Evolutionary conservation across 1,139 yeast genomes (phyloP).

Genomic region (Meyerozyma carpophila): DNA sequence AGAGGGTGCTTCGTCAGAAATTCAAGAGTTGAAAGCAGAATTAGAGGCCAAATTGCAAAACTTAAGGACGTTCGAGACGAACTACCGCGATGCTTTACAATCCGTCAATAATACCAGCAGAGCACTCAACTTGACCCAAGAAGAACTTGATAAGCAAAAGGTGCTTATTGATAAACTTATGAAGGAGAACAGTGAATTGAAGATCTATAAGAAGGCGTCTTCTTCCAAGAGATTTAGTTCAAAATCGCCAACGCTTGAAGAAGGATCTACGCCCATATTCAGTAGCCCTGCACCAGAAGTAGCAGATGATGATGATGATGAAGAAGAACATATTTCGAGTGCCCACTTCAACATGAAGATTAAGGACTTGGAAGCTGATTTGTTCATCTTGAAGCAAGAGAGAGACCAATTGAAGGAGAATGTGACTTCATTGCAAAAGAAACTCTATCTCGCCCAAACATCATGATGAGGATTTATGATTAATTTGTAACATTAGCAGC

Average conservation of each 20-base stretch:
- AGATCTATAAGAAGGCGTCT: slow-evolving; percentile 40
- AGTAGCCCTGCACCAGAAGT: slow-evolving; percentile 8
- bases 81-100: slow-evolving; percentile 66
- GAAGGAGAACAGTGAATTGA: slow-evolving; percentile 67
- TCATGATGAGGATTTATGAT: slow-evolving; percentile 1
- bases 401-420: slow-evolving; percentile 72
- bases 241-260: slow-evolving; percentile 18
- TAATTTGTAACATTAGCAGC: not conserved
- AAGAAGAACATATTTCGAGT: slow-evolving; percentile 44
- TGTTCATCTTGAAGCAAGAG: slow-evolving; percentile 76
- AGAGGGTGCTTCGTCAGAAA: slow-evolving; percentile 24
- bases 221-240: slow-evolving; percentile 28
- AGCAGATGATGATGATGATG: slow-evolving; percentile 32
- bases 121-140: slow-evolving; percentile 70
- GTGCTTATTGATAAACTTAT: slow-evolving; percentile 50
- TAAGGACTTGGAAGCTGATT: slow-evolving; percentile 79
- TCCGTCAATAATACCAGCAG: slow-evolving; percentile 70
- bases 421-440: slow-evolving; percentile 55
- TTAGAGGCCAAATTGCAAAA: slow-evolving; percentile 23
- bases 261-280: slow-evolving; percentile 3
- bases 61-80: slow-evolving; percentile 43
- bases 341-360: slow-evolving; percentile 75
- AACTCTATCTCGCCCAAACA: slow-evolving; percentile 31
- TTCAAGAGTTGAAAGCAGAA: slow-evolving; percentile 31
- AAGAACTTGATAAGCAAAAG: slow-evolving; percentile 60